Base-by-base conservation (phyloP, 2,329 filamentous ascomycete species). In the Aspergillus nomiae region DNA sequence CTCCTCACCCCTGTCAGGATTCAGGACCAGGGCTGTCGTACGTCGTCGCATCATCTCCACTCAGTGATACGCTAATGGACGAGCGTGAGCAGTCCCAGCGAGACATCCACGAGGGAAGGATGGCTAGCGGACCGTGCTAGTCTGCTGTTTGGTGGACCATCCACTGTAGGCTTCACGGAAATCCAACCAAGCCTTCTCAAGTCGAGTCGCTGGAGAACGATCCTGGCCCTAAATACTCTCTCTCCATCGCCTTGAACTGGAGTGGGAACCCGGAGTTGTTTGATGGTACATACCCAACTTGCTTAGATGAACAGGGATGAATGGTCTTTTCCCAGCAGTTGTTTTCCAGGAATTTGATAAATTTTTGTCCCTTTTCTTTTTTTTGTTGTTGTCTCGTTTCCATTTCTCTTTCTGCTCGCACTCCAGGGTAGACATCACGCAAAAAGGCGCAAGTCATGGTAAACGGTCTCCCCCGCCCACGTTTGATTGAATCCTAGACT, bases 1-100 rank as follows among this genome's bases (percentile, higher is more conserved):
- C 24, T 14, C 36, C 30, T 3, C 38, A 64, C 67, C 67, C 68
- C 62, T 65, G 67, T 68, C 65, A 68, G 58, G 57, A 65, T 62
- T 68, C 63, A 68, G 56, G 55, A 64, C 63, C 59, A 63, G 64
- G 60, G 45, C 64, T 63, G 62, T 65, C 59, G 67, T 68, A 69
- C 64, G 65, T 68, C 64, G 67, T 68, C 65, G 65, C 65, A 69
- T 60, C 65, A 68, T 63, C 67, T 68, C 68, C 68, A 70, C 68
- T 46, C 55, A 51, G 46, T 56, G 65, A 60, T 60, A 68, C 62
- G 55, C 67, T 63, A 70, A 63, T 68, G 63, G 64, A 54, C 60
- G 61, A 62, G 59, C 56, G 64, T 64, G 59, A 67, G 61, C 61
- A 61, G 60, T 56, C 61, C 64, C 62, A 65, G 63, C 64, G 67